Base-by-base conservation (phyloP, 768 basidiomycete species). In the Tulasnella sp. region DNA sequence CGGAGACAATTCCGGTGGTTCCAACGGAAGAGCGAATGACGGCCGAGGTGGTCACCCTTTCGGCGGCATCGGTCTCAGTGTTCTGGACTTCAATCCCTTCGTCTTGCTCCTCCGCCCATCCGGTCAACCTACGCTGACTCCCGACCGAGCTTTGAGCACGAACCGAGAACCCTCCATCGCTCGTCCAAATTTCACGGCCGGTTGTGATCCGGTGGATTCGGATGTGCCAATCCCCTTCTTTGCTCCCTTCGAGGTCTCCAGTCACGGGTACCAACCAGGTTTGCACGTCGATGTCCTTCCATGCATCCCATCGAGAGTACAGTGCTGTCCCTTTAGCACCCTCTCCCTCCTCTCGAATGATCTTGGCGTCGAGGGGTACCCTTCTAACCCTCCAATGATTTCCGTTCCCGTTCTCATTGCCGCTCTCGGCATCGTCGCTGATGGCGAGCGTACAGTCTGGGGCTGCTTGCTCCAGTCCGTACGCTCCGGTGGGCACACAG, bases 381-480 rank as follows among this genome's bases (percentile, higher is more conserved):
- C 69, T 14, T 52, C 90, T 82, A 75, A 86, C 85, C 76, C 88
- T 86, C 90, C 90, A 92, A 17, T 85, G 85, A 44, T 80, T 81
- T n/a, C 69, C 69, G 44, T 80, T 81, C 19, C 69, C 69, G 32
- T 70, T 70, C 47, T 44, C 69, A 34, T 47, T 36, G 12, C 47
- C 47, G 16, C 41, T 39, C 19, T 70, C 44, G 16, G 44, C 69
- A 76, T 89, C 89, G 75, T 89, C 89, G 77, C 86, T 87, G 40
- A 92, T 79, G 14, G 89, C 90, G 44, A 91, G 82, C 72, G 88
- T 87, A 75, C 82, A 89, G 78, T 92, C 90, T 0, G 85, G 89
- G 7, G 86, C 89, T 3, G 87, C 81, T 78, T 91, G 90, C 74
- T 90, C 89, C 41, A 91, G 83, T 5, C 87, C 88, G 59, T 85